Evolutionary conservation across 306 rosid species (phyloP).

Genomic region (Ziziphus jujuba): DNA sequence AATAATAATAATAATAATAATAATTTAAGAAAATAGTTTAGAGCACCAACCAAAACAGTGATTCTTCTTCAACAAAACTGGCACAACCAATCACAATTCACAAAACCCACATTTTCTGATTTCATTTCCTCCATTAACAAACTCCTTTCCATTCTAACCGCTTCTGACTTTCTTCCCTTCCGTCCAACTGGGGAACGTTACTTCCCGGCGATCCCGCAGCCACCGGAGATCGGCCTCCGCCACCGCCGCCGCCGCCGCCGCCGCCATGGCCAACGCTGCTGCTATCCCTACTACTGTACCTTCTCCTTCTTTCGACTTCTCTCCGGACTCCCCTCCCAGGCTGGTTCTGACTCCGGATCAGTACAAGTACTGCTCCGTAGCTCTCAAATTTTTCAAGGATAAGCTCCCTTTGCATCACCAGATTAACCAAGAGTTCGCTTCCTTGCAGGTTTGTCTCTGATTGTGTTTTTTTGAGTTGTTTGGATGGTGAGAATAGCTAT

Average conservation of each 20-base stretch:
- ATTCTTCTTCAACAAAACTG: no score
- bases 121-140: no score
- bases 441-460: constrained; percentile 49
- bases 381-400: constrained; percentile 51
- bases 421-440: constrained; percentile 63
- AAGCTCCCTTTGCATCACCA: constrained; percentile 48
- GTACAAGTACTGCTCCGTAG: constrained; percentile 57
- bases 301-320: constrained; percentile 33
- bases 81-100: not conserved
- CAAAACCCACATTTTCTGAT: no score
- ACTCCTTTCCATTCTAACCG: not conserved
- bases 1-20: no score
- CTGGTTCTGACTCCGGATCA: constrained; percentile 62
- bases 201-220: constrained; percentile 37
- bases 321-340: constrained; percentile 52
- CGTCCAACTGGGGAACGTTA: constrained; percentile 49
- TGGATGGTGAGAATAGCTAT: not conserved
- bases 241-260: constrained; percentile 18
- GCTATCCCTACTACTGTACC: constrained; percentile 13
- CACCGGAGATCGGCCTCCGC: constrained; percentile 36
- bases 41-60: no score
- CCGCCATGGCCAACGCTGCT: constrained; percentile 13
- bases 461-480: not conserved
- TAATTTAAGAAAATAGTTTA: no score
- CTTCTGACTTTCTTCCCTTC: not conserved